These are phyloP conservation scores for Eucalyptus cladocalyx DNA, from an alignment of 345 rosid genomes.

Conservation along the genomic window DNA sequence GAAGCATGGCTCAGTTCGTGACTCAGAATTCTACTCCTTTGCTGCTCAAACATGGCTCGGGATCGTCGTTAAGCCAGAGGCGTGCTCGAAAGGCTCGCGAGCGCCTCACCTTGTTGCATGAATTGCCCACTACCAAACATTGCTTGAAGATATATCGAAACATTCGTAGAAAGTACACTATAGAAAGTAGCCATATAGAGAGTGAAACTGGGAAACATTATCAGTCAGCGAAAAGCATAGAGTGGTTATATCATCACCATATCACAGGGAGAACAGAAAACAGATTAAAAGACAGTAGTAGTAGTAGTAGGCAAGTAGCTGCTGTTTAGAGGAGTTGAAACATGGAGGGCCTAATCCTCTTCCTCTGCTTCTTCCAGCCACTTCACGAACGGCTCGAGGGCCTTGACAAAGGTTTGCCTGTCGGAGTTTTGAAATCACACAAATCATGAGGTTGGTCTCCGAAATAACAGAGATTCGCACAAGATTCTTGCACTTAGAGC, in stretches of 20 bases:
- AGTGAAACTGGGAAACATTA: not conserved
- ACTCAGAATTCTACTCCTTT: not conserved
- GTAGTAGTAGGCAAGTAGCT: not conserved
- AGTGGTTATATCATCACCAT: not conserved
- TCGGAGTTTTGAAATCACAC: not conserved
- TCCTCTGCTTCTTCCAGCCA: constrained; percentile 99
- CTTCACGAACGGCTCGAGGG: constrained; percentile 82
- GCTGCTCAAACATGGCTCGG: not conserved
- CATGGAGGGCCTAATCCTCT: constrained; percentile 38
- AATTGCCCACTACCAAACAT: not conserved
- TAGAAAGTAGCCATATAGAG: not conserved
- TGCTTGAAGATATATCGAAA: not conserved
- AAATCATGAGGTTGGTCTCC: not conserved
- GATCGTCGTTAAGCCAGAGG: not conserved
- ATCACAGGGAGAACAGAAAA: not conserved
- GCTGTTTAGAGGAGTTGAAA: not conserved
- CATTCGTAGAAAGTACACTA: not conserved
- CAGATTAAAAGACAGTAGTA: not conserved
- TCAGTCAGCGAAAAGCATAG: not conserved
- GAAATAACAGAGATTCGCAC: not conserved
- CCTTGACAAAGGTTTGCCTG: constrained; percentile 92
- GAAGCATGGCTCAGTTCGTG: not conserved
- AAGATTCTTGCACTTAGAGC: not conserved
- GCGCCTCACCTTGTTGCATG: not conserved
- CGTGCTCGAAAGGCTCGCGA: not conserved